These are phyloP conservation scores for Russula ochroleuca DNA, from an alignment of 768 basidiomycete genomes.

Conservation along the genomic window DNA sequence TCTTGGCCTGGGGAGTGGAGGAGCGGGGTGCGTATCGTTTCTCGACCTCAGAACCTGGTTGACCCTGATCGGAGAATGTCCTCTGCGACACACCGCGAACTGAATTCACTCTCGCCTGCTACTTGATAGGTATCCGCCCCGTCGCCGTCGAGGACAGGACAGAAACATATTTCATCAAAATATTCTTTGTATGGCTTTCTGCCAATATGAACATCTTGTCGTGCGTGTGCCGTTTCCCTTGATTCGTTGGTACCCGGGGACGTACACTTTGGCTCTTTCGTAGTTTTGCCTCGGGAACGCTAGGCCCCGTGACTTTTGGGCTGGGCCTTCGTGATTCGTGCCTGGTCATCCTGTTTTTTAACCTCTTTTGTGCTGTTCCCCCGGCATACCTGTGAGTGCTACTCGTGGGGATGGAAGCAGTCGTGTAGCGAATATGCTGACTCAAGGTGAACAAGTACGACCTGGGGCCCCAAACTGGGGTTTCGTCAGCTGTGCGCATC, in stretches of 20 bases:
- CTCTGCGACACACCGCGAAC: neutral
- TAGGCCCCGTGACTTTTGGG: constrained; percentile 44
- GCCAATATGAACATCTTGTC: constrained; percentile 41
- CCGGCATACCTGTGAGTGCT: constrained; percentile 44
- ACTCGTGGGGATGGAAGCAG: neutral
- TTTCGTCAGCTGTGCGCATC: constrained; percentile 79
- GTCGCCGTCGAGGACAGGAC: constrained; percentile 35
- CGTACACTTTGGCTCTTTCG: neutral
- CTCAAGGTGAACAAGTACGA: constrained; percentile 37
- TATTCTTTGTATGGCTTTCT: constrained; percentile 43
- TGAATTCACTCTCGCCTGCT: neutral
- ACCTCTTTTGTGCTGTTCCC: constrained; percentile 39
- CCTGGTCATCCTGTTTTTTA: constrained; percentile 45
- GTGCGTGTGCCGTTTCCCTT: constrained; percentile 27
- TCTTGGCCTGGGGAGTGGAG: constrained; percentile 36
- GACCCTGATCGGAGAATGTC: neutral
- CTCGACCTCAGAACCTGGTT: neutral
- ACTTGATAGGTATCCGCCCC: constrained; percentile 35
- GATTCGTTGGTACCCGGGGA: too few relatives aligned
- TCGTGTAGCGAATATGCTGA: neutral
- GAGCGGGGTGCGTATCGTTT: constrained; percentile 31
- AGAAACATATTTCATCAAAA: constrained; percentile 39
- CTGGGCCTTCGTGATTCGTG: constrained; percentile 44
- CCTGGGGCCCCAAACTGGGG: constrained; percentile 76
- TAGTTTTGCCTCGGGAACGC: constrained; percentile 45